Percentiles rank a stretch among this genome's conserved stretches.
phyloP scores from a whole-genome alignment of 192 early-diverging fungal species.

The Gamsiella multidivaricata region DNA sequence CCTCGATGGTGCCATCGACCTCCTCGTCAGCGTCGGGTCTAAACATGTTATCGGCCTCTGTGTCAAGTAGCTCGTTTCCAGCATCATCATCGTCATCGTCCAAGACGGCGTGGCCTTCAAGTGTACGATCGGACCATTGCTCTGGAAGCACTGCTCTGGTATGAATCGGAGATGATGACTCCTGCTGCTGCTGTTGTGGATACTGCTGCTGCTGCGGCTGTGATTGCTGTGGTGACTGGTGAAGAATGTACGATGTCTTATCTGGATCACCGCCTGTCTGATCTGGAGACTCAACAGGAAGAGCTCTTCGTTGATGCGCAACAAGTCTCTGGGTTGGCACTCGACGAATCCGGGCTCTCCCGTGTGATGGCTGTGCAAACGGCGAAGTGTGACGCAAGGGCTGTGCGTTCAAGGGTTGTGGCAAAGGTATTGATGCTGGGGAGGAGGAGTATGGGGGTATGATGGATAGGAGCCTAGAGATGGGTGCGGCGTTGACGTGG shows the following conservation, averaged over 20 bases:
- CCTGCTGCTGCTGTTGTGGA: background rate
- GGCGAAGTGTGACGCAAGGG: background rate
- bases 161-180: background rate
- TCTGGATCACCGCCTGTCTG: too few relatives aligned
- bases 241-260: background rate
- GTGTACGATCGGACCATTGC: constrained; percentile 26
- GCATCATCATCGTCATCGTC: constrained; percentile 46
- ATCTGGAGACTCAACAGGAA: too few relatives aligned
- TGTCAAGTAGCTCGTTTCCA: constrained; percentile 48
- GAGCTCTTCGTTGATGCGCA: too few relatives aligned
- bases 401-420: background rate
- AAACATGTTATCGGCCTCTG: constrained; percentile 23
- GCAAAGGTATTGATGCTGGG: background rate
- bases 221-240: background rate
- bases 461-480: constrained; percentile 16
- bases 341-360: constrained; percentile 1
- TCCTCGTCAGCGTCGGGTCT: constrained; percentile 29
- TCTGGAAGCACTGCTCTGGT: too few relatives aligned
- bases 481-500: constrained; percentile 16
- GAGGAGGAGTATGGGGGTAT: background rate
- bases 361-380: background rate
- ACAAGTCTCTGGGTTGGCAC: too few relatives aligned
- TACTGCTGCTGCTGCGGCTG: constrained; percentile 11
- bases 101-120: constrained; percentile 37
- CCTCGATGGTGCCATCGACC: constrained; percentile 33